Percentiles rank a stretch among this genome's conserved stretches.
Evolutionary conservation across 371 early-diverging fungal genomes (phyloP).

Genomic region (Mucor sp.): DNA sequence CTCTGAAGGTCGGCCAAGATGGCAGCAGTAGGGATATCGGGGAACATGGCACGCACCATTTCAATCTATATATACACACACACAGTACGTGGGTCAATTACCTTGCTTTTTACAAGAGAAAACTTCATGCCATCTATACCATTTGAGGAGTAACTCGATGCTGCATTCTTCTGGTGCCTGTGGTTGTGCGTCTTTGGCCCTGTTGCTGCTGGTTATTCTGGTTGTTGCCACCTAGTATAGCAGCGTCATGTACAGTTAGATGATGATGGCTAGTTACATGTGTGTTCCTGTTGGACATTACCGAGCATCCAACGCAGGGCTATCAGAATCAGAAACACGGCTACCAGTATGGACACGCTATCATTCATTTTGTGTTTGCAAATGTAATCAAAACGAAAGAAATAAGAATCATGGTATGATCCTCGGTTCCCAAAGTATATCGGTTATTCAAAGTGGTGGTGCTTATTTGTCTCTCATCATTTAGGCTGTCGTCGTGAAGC

Average conservation of each 20-base stretch:
- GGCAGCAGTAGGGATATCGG: conserved; percentile 80
- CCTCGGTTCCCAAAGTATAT: not conserved
- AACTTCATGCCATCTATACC: conserved; percentile 35
- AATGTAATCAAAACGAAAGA: not conserved
- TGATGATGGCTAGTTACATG: not conserved
- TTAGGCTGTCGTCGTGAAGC: too few relatives aligned
- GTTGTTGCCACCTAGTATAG: conserved; percentile 8
- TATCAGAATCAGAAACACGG: conserved; percentile 71
- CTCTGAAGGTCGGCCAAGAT: conserved; percentile 83
- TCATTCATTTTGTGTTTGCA: conserved; percentile 61
- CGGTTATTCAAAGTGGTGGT: too few relatives aligned
- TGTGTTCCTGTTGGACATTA: conserved; percentile 34
- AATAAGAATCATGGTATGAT: not conserved
- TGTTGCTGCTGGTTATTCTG: conserved; percentile 38
- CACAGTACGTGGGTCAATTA: not conserved
- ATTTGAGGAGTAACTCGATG: conserved; percentile 64
- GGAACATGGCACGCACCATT: conserved; percentile 84
- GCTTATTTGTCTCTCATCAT: too few relatives aligned
- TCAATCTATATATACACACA: conserved; percentile 53
- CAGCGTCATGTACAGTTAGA: too few relatives aligned
- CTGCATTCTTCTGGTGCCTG: conserved; percentile 33
- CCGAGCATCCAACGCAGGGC: conserved; percentile 78
- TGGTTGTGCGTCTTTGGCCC: conserved; percentile 42
- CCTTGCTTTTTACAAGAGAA: not conserved
- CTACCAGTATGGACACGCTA: conserved; percentile 73